Evolutionary conservation across 2,329 filamentous ascomycete genomes (phyloP).

Genomic region (Chaetomium strumarium): DNA sequence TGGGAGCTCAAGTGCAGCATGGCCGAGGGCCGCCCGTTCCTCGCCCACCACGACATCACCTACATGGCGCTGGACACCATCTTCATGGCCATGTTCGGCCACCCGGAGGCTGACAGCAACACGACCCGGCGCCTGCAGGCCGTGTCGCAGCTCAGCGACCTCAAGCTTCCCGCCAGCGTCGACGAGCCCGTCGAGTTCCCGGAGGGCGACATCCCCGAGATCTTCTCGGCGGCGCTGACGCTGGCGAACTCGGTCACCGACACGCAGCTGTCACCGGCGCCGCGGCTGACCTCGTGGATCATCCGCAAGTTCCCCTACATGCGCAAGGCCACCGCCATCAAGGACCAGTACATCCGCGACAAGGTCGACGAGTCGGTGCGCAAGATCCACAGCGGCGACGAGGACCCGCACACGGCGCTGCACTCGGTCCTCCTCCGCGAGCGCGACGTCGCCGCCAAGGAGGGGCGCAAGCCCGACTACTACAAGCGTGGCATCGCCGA

Average conservation of each 20-base stretch:
- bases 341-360: conserved; percentile 27
- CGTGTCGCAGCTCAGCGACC: neutral
- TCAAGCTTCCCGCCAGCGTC: neutral
- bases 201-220: conserved; percentile 19
- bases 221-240: conserved; percentile 26
- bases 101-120: conserved; percentile 24
- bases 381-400: conserved; percentile 21
- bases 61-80: conserved; percentile 31
- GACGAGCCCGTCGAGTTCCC: conserved; percentile 26
- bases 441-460: conserved; percentile 25
- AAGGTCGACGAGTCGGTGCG: conserved; percentile 23
- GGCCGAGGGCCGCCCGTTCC: conserved; percentile 30
- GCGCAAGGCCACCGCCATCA: conserved; percentile 27
- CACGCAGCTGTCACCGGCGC: conserved; percentile 28
- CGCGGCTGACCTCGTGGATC: conserved; percentile 27
- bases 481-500: conserved; percentile 23
- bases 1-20: conserved; percentile 31
- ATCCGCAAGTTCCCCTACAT: conserved; percentile 27
- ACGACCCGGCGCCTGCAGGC: conserved; percentile 12
- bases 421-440: conserved; percentile 32
- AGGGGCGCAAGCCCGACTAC: conserved; percentile 25
- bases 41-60: conserved; percentile 29
- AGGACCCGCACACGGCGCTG: conserved; percentile 26
- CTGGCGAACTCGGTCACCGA: conserved; percentile 27
- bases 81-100: conserved; percentile 28